Conservation (phyloP, 2,329 filamentous ascomycete species). For the Cladosporium sp. region DNA sequence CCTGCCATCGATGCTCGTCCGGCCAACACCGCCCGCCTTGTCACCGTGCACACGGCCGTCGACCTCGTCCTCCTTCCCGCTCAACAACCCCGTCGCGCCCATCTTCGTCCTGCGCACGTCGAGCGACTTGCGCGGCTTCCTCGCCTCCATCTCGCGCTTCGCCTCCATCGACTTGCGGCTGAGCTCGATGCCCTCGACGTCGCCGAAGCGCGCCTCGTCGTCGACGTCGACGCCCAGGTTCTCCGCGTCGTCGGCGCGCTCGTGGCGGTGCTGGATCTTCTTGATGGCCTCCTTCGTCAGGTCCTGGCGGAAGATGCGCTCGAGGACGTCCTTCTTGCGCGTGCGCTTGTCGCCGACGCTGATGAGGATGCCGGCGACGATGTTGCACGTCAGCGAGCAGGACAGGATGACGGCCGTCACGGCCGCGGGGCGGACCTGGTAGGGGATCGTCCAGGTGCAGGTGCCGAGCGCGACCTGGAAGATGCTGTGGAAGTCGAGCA, state of each 20-base stretch:
- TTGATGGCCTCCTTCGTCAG: slow-evolving; percentile 61
- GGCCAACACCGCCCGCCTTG: slow-evolving; percentile 4
- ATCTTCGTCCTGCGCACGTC: slow-evolving; percentile 1
- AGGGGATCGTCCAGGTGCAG: slow-evolving; percentile 72
- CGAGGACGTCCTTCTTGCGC: slow-evolving; percentile 78
- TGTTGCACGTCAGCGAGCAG: slow-evolving; percentile 71
- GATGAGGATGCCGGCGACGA: slow-evolving; percentile 69
- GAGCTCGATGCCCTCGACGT: slow-evolving; percentile 8
- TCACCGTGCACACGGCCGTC: neutral
- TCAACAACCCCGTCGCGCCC: neutral
- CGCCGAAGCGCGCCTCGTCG: slow-evolving; percentile 4
- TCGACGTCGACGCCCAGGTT: slow-evolving; percentile 7
- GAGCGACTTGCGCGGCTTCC: slow-evolving; percentile 5
- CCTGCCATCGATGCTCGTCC: neutral
- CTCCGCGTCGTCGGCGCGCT: neutral
- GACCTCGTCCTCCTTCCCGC: neutral
- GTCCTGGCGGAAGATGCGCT: slow-evolving; percentile 69
- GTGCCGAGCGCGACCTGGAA: slow-evolving; percentile 75
- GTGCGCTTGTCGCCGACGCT: slow-evolving; percentile 68
- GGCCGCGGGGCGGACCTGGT: slow-evolving; percentile 61
- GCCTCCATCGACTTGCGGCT: slow-evolving; percentile 12
- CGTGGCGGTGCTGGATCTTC: slow-evolving; percentile 43
- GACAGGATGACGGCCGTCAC: slow-evolving; percentile 76
- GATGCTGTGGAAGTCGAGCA: slow-evolving; percentile 72
- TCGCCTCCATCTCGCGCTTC: slow-evolving; percentile 4